phyloP scores from a whole-genome alignment of 2,329 filamentous ascomycete species.

The Penicillium sp. region DNA sequence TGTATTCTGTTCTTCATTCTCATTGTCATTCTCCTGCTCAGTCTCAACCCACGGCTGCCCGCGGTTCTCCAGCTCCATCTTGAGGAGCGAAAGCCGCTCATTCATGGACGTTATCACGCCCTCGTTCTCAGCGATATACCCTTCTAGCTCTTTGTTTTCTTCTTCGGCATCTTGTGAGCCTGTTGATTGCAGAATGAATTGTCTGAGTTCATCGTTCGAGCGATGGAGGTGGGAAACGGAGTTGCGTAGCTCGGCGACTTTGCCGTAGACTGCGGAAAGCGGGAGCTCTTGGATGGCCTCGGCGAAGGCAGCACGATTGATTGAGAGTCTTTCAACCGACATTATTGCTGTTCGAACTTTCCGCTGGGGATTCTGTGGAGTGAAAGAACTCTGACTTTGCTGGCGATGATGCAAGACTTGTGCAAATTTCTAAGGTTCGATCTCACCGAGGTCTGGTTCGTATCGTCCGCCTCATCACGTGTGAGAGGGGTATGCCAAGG shows the following conservation, averaged over 20 bases:
- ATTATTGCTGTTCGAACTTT: slow-evolving; percentile 34
- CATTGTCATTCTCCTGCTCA: slow-evolving; percentile 21
- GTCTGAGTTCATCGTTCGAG: slow-evolving; percentile 57
- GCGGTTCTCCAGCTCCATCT: slow-evolving; percentile 52
- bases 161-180: slow-evolving; percentile 54
- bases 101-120: slow-evolving; percentile 56
- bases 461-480: too few relatives aligned
- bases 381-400: too few relatives aligned
- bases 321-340: slow-evolving; percentile 51
- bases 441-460: too few relatives aligned
- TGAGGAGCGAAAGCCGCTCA: slow-evolving; percentile 54
- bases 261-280: slow-evolving; percentile 57
- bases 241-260: slow-evolving; percentile 60
- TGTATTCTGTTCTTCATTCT: slow-evolving; percentile 13
- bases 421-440: too few relatives aligned
- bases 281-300: slow-evolving; percentile 58
- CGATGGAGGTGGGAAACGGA: slow-evolving; percentile 57
- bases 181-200: slow-evolving; percentile 48
- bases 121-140: slow-evolving; percentile 55
- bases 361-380: background rate
- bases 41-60: slow-evolving; percentile 53
- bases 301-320: slow-evolving; percentile 52
- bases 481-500: too few relatives aligned
- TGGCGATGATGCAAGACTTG: too few relatives aligned
- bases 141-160: slow-evolving; percentile 35